Percentiles rank a stretch among this genome's conserved stretches.
These are phyloP conservation scores for Flammula alnicola DNA, from an alignment of 1,284 basidiomycete genomes.

Conservation along the genomic window DNA sequence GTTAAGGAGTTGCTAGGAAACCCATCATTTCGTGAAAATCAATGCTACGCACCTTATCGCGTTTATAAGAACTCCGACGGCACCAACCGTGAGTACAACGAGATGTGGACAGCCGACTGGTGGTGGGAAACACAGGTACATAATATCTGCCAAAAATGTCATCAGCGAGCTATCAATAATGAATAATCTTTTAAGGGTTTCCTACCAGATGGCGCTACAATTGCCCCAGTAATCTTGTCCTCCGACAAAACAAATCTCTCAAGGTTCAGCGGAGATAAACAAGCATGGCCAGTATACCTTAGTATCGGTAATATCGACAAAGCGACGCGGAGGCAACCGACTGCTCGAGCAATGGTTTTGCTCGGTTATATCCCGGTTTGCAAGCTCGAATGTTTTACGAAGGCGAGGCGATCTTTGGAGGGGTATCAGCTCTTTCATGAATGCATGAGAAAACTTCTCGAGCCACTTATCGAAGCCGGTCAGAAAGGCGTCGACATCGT, in stretches of 20 bases:
- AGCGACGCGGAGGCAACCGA: conserved; percentile 27
- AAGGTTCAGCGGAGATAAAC: no score
- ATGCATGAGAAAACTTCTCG: conserved; percentile 38
- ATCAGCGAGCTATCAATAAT: conserved; percentile 25
- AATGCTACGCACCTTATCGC: conserved; percentile 29
- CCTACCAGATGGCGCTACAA: no score
- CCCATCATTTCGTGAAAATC: conserved; percentile 7
- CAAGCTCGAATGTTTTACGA: conserved; percentile 39
- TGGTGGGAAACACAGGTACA: conserved; percentile 45
- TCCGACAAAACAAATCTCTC: no score
- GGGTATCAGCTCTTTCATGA: conserved; percentile 39
- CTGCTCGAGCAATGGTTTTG: conserved; percentile 29
- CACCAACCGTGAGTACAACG: conserved; percentile 29
- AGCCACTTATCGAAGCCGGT: conserved; percentile 37
- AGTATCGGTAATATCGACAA: conserved; percentile 43
- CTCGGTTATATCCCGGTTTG: conserved; percentile 45
- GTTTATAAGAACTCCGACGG: conserved; percentile 31
- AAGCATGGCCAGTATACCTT: no score
- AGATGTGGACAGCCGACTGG: conserved; percentile 48
- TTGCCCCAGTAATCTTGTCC: no score
- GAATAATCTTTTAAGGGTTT: conserved; percentile 42
- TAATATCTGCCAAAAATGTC: no score
- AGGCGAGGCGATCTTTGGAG: conserved; percentile 17
- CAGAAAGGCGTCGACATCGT: conserved; percentile 35
- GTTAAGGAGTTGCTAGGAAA: conserved; percentile 8